Evolutionary conservation across 441 rosid species (phyloP), one percentile per base, ranked within the genome.

Genomic region (Populus hybrid): DNA sequence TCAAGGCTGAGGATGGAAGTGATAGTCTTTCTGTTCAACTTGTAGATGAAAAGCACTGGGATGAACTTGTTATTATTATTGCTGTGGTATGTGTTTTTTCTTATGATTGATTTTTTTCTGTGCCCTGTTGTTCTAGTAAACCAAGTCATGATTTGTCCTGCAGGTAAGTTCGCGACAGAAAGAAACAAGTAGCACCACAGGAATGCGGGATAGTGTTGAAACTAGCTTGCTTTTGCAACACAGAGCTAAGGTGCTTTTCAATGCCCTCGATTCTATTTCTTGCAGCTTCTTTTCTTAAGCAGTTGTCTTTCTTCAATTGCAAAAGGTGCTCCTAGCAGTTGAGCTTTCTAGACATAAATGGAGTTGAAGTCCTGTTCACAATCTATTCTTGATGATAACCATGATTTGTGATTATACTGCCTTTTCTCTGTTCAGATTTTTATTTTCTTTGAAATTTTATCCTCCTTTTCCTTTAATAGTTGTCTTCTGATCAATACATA

Each of bases 11-110:
- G 21, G 86, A 90, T 90, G 99, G 99, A 81, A 89, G 92, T 75
- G 99, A 95, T 78, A 95, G 98, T 79, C 78, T 89, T 74, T 98
- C 98, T 21, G 92, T 95, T 87, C 99, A 95, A 84, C 97, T 95
- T 11, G 92, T 87, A 68, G 95, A 95, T 86, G 98, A 94, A 81
- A 89, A 90, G 84, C 98, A 95, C 75, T 95, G 98, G 99, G 89
- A 90, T 71, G 98, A 94, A 42, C 98, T 95, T 82, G 94, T 95
- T 82, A 91, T 95, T 70, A 86, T 95, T 78, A 90, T 94, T 82
- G 97, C 98, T 50, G 97, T 95, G 97, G 99, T 92, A 88, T 81
- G 89, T 46, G 57, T 46, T 46, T 14, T 46, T 46, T 46, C 57
- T 46, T 46, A 46, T 46, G 2, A 46, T 46, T 14, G 57, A 46